A percentile compares a stretch with the other conserved stretches of the same genome.
Evolutionary conservation across 2,329 filamentous ascomycete genomes (phyloP).

Genomic region (Colletotrichum camelliae): DNA sequence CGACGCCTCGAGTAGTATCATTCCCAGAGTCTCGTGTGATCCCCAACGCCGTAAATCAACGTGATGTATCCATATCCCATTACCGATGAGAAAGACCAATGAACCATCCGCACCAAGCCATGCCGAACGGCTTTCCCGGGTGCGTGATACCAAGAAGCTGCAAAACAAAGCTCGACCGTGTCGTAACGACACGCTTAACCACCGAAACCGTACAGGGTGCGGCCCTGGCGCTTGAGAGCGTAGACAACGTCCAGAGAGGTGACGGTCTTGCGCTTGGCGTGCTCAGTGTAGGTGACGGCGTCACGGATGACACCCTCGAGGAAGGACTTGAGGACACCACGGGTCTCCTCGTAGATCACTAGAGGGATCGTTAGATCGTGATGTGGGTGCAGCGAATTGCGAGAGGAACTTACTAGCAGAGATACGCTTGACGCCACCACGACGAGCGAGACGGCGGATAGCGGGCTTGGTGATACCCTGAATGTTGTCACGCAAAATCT

Average conservation of each 20-base stretch:
- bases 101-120: neutral
- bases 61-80: slow-evolving; percentile 23
- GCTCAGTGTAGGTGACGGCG: slow-evolving; percentile 79
- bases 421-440: slow-evolving; percentile 99
- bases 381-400: neutral
- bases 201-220: slow-evolving; percentile 89
- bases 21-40: slow-evolving; percentile 24
- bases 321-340: slow-evolving; percentile 80
- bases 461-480: slow-evolving; percentile 99
- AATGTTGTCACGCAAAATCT: slow-evolving; percentile 99
- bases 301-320: slow-evolving; percentile 79
- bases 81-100: slow-evolving; percentile 21
- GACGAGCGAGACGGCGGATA: slow-evolving; percentile 96
- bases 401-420: slow-evolving; percentile 75
- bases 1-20: slow-evolving; percentile 25
- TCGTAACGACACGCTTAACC: slow-evolving; percentile 61
- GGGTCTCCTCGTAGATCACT: slow-evolving; percentile 83
- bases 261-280: slow-evolving; percentile 83
- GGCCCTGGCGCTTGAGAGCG: slow-evolving; percentile 71
- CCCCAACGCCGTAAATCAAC: slow-evolving; percentile 30
- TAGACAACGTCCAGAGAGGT: slow-evolving; percentile 73
- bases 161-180: neutral
- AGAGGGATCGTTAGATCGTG: slow-evolving; percentile 20
- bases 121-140: neutral
- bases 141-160: neutral